A percentile compares a stretch with the other conserved stretches of the same genome.
phyloP scores from a whole-genome alignment of 305 asterid genomes.

The Fraxinus paxiana region DNA sequence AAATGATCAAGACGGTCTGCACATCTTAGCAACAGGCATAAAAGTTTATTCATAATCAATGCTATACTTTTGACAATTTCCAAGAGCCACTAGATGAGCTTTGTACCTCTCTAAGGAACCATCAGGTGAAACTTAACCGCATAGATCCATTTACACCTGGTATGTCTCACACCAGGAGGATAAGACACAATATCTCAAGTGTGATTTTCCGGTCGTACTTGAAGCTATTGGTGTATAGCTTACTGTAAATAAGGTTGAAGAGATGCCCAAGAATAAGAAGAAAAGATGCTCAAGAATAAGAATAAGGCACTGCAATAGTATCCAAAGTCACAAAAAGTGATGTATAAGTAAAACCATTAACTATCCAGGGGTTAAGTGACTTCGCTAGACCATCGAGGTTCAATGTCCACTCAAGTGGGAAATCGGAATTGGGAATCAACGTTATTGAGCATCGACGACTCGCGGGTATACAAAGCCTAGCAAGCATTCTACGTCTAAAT shows the following conservation, averaged over 20 bases:
- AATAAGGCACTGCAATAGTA: background rate
- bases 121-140: background rate
- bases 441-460: background rate
- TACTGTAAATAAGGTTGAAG: background rate
- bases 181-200: background rate
- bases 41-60: background rate
- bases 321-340: background rate
- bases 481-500: background rate
- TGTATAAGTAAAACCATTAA: background rate
- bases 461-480: background rate
- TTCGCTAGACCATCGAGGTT: background rate
- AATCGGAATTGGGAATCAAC: background rate
- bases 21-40: background rate
- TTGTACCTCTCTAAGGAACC: background rate
- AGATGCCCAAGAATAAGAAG: background rate
- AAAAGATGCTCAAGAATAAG: background rate
- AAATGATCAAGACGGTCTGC: background rate
- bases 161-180: background rate
- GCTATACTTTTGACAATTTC: background rate
- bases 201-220: background rate
- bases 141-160: background rate
- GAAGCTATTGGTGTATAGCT: background rate
- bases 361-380: background rate
- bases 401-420: background rate
- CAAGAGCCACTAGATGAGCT: background rate